Evolutionary conservation across 805 yeast species (phyloP), one percentile per base, ranked within the genome.

Genomic region (Lachancea fermentati): DNA sequence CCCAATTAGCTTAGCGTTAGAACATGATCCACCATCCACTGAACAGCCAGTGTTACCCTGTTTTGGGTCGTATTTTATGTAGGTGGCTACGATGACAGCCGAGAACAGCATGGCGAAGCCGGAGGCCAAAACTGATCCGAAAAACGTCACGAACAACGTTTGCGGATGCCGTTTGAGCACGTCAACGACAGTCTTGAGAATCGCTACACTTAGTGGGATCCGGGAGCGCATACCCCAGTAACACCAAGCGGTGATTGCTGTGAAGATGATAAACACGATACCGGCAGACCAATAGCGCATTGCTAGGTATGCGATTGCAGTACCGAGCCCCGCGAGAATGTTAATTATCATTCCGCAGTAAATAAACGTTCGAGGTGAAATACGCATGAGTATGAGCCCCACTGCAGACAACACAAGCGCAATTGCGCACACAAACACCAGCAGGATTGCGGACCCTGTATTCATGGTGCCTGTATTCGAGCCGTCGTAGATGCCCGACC

Each of bases 281-380:
- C 87, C 96, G 0, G 94, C 91, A 4, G 91, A 79, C 68, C 81
- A 86, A 61, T 85, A 83, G 24, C 70, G 67, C 49, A 73, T 69
- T 1, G 72, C 79, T 51, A 88, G 71, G 55, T 83, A 85, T 62
- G 76, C 81, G 49, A 88, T 79, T 4, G 87, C 76, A 4, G 94
- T 79, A 13, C 84, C 95, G 19, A 86, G 51, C 3, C 91, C 86
- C 42, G 85, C 60, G 1, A 78, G 51, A 9, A 85, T 69, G 54
- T 85, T 85, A 35, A 80, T 63, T 24, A 84, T 67, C 47, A 87
- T 72, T 2, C 94, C 85, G 18, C 78, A 61, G 40, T 73, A 72
- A 49, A 87, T 84, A 60, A 87, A 87, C 40, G 71, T 64, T 37
- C 71, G 67, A 6, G 96, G 86, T 34, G 73, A 75, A 45, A 72